Base-by-base conservation (phyloP, 1,284 basidiomycete species). In the Singerocomus rubriflavus region DNA sequence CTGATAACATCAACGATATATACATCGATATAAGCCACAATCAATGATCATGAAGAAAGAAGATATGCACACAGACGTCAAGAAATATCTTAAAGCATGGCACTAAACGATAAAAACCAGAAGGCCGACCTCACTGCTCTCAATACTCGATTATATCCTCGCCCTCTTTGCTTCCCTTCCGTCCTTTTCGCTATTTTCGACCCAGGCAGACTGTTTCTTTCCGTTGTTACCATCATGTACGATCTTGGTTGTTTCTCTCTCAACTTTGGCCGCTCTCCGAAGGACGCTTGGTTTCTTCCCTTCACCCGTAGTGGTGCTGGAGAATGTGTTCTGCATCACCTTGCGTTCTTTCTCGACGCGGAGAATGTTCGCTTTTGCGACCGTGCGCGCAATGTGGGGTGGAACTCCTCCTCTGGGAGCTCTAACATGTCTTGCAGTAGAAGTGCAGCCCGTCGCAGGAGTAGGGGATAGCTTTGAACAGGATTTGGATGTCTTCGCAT, bases 351-450 rank as follows among this genome's bases (percentile, higher is more conserved):
- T 52, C 40, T 69, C 67, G 13, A 46, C 34, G 13, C 54, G 56
- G n/a, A 69, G 47, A 29, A 59, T 52, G 32, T 64, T 57, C 4
- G 61, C 64, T 37, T 52, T 65, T 30, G 64, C 66, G 29, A 65
- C 64, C 5, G 60, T 57, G n/a, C 66, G 58, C 12, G 67, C 67
- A 16, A 65, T 47, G 21, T 62, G 55, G 0, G 67, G 67, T 35
- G 64, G 67, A 29, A 69, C 51, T 11, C 67, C 64, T 14, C 64
- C 67, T 41, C 61, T 56, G 4, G 64, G 67, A 11, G 64, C 52
- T 36, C 45, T 54, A 2, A 51, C 46, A n/a, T 65, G 48, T 27
- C 44, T 47, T 17, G 31, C 33, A 5, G 40, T 8, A 2, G 50
- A 35, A 14, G 34, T 8, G 1, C 29, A 11, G 6, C 33, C 27